Evolutionary conservation across 768 basidiomycete species (phyloP).

Genomic region (Paxillus rubicundulus): DNA sequence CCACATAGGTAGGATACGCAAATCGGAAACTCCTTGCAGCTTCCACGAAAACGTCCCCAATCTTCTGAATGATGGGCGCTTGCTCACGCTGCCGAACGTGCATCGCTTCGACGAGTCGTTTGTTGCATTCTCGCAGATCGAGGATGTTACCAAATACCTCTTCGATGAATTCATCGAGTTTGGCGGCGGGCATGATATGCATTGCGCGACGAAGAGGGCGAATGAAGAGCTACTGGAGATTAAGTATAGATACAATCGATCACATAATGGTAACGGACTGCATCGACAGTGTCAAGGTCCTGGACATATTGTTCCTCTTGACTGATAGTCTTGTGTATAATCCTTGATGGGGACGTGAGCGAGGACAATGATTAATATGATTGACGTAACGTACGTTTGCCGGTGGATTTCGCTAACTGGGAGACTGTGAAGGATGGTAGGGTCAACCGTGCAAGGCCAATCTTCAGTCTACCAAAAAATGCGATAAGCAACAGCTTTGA

Average conservation of each 20-base stretch:
- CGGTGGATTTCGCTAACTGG: constrained; percentile 77
- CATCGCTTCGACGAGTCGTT: constrained; percentile 80
- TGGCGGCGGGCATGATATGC: constrained; percentile 55
- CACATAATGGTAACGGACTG: constrained; percentile 38
- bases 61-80: constrained; percentile 73
- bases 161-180: constrained; percentile 81
- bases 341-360: constrained; percentile 30
- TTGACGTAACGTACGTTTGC: constrained; percentile 52
- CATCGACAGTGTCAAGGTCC: constrained; percentile 82
- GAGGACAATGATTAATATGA: not conserved
- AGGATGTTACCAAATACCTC: constrained; percentile 88
- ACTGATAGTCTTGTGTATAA: constrained; percentile 84
- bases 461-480: constrained; percentile 36
- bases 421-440: constrained; percentile 49
- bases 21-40: constrained; percentile 85
- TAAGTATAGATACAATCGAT: constrained; percentile 34
- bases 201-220: constrained; percentile 49
- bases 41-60: constrained; percentile 87
- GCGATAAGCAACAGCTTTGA: not conserved
- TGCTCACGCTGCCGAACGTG: constrained; percentile 84
- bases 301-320: constrained; percentile 88
- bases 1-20: constrained; percentile 84
- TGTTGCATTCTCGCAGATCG: constrained; percentile 82
- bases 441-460: constrained; percentile 54
- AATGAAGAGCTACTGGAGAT: constrained; percentile 48